Evolutionary conservation across 768 basidiomycete species (phyloP).

Genomic region (Scleroderma bovista): DNA sequence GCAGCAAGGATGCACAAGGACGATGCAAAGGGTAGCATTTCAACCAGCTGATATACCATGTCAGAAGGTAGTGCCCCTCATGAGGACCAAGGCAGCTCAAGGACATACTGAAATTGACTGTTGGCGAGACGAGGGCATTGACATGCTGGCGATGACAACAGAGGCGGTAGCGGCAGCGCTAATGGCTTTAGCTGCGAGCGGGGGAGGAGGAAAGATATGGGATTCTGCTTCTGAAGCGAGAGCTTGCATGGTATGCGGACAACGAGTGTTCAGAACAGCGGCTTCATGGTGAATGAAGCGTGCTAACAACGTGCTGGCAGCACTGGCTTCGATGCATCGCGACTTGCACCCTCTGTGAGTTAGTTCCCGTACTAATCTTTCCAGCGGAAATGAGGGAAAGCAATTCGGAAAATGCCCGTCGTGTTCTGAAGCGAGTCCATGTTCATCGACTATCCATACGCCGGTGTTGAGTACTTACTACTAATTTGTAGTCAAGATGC

Average conservation of each 20-base stretch:
- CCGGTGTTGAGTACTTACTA: too few species aligned
- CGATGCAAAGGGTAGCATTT: constrained; percentile 34
- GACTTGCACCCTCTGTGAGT: neutral
- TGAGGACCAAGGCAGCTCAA: neutral
- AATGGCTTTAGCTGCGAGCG: constrained; percentile 24
- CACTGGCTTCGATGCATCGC: constrained; percentile 12
- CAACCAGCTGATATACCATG: constrained; percentile 28
- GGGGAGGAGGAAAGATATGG: constrained; percentile 19
- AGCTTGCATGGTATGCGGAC: constrained; percentile 26
- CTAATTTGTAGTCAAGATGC: too few species aligned
- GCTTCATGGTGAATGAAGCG: constrained; percentile 21
- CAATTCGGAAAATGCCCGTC: too few species aligned
- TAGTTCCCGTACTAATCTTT: neutral
- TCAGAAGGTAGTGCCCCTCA: too few species aligned
- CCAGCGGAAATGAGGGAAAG: too few species aligned
- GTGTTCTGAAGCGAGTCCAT: too few species aligned
- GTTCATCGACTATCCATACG: too few species aligned
- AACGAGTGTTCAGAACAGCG: constrained; percentile 17
- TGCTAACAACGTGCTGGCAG: constrained; percentile 27
- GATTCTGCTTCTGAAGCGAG: constrained; percentile 25
- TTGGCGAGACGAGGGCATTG: constrained; percentile 21
- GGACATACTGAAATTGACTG: constrained; percentile 27
- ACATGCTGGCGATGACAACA: constrained; percentile 25
- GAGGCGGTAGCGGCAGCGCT: constrained; percentile 29
- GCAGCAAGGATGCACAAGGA: constrained; percentile 30